phyloP scores from a whole-genome alignment of 495 filamentous ascomycete species.

The Annulohypoxylon bovei region DNA sequence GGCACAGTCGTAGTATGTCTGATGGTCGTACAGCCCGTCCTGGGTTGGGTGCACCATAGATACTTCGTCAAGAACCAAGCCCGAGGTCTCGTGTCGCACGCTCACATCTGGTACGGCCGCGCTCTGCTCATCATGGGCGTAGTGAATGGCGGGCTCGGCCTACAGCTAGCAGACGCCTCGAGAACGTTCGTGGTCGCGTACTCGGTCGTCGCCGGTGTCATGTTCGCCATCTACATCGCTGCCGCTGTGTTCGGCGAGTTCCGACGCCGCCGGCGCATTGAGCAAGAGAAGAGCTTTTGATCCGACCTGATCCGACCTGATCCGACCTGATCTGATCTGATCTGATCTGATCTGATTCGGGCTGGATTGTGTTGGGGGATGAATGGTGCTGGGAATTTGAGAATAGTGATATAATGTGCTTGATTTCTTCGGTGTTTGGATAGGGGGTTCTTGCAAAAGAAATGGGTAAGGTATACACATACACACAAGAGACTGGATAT shows the following conservation, averaged over 20 bases:
- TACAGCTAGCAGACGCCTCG: slow-evolving; percentile 58
- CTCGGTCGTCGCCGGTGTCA: slow-evolving; percentile 65
- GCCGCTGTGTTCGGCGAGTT: slow-evolving; percentile 39
- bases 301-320: not conserved
- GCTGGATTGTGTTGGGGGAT: not conserved
- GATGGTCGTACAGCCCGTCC: slow-evolving; percentile 69
- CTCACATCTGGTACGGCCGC: slow-evolving; percentile 78
- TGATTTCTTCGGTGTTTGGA: not conserved
- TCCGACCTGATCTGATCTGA: not conserved
- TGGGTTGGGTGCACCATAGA: slow-evolving; percentile 72
- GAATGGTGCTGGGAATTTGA: not conserved
- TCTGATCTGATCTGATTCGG: not conserved
- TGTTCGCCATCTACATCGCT: slow-evolving; percentile 57
- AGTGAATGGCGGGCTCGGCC: slow-evolving; percentile 76
- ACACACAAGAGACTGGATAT: not conserved
- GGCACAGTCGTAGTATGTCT: slow-evolving; percentile 69
- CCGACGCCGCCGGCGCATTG: slow-evolving; percentile 13
- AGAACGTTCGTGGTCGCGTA: slow-evolving; percentile 66
- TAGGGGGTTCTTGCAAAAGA: not conserved
- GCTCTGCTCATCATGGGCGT: slow-evolving; percentile 69
- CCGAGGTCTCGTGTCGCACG: slow-evolving; percentile 65
- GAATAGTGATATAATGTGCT: not conserved
- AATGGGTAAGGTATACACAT: slow-evolving; percentile 1
- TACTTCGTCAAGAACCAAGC: slow-evolving; percentile 58
- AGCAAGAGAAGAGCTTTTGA: slow-evolving; percentile 18